phyloP scores from a whole-genome alignment of 1,139 yeast genomes.

The Sugiyamaella sp. region DNA sequence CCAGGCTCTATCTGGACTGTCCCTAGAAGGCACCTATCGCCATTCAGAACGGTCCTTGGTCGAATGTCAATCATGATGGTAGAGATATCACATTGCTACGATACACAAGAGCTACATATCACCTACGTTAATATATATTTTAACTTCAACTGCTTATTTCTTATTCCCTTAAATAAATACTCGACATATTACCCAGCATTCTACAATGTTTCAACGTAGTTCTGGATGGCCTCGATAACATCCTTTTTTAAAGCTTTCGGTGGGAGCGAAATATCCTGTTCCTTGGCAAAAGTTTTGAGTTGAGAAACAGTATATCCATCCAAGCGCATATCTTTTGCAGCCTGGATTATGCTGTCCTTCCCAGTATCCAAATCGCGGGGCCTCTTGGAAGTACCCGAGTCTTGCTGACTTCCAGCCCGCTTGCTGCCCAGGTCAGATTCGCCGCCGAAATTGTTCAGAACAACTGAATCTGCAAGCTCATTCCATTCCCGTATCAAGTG shows the following conservation, averaged over 20 bases:
- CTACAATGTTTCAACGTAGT: slow-evolving; percentile 1
- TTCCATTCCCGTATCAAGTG: slow-evolving; percentile 27
- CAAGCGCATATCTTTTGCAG: slow-evolving; percentile 20
- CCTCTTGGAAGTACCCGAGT: slow-evolving; percentile 11
- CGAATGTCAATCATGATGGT: no score
- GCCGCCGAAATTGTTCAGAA: background rate
- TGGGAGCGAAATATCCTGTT: background rate
- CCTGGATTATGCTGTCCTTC: slow-evolving; percentile 15
- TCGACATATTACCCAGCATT: no score
- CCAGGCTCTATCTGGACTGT: no score
- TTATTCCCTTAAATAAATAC: no score
- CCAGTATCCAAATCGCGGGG: slow-evolving; percentile 8
- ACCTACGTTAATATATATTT: no score
- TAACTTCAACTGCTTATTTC: no score
- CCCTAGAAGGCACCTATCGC: background rate
- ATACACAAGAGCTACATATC: no score
- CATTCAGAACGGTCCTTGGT: no score
- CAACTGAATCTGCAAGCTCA: slow-evolving; percentile 10
- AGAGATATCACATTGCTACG: no score
- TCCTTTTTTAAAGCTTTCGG: background rate
- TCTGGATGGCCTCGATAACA: slow-evolving; percentile 4
- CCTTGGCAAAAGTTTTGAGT: slow-evolving; percentile 11
- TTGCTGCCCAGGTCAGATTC: slow-evolving; percentile 5
- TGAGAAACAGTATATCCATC: slow-evolving; percentile 18
- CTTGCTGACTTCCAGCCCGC: slow-evolving; percentile 10